These are phyloP conservation scores for Cymbidium sinense DNA, from an alignment of 106 monocot genomes.

Conservation along the genomic window DNA sequence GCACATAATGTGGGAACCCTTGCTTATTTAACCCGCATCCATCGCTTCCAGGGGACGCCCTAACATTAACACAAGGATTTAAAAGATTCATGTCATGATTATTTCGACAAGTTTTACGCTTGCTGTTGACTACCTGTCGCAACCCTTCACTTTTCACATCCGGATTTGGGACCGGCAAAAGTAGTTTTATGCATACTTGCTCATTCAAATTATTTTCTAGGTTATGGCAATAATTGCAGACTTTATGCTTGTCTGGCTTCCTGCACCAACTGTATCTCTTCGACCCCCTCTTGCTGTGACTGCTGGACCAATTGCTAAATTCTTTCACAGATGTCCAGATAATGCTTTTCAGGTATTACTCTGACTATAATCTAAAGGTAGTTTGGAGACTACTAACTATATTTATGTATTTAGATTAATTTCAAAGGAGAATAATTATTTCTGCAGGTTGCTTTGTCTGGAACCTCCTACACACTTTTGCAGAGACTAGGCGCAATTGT, in stretches of 20 bases:
- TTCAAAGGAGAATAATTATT: not conserved
- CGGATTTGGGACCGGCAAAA: too few relatives aligned
- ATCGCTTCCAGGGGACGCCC: too few relatives aligned
- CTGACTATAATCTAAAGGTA: not conserved
- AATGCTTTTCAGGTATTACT: constrained; percentile 88
- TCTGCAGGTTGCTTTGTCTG: constrained; percentile 66
- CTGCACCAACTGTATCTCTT: constrained; percentile 91
- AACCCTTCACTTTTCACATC: too few relatives aligned
- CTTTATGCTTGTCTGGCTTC: constrained; percentile 99
- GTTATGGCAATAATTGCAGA: constrained; percentile 98
- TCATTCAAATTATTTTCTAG: constrained; percentile 25
- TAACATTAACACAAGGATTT: too few relatives aligned
- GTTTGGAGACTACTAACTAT: not conserved
- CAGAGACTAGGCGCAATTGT: constrained; percentile 71
- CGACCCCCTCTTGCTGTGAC: constrained; percentile 52
- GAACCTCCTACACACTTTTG: constrained; percentile 66
- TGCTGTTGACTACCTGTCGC: too few relatives aligned
- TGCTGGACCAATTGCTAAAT: constrained; percentile 76
- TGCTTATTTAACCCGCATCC: too few relatives aligned
- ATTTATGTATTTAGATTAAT: not conserved
- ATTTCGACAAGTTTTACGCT: too few relatives aligned
- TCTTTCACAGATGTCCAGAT: constrained; percentile 81
- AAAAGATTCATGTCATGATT: too few relatives aligned
- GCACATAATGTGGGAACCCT: too few relatives aligned
- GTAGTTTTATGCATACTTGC: not conserved